Evolutionary conservation across 345 rosid genomes (phyloP), one percentile per base, ranked within the genome.

Genomic region (Salix suchowensis): DNA sequence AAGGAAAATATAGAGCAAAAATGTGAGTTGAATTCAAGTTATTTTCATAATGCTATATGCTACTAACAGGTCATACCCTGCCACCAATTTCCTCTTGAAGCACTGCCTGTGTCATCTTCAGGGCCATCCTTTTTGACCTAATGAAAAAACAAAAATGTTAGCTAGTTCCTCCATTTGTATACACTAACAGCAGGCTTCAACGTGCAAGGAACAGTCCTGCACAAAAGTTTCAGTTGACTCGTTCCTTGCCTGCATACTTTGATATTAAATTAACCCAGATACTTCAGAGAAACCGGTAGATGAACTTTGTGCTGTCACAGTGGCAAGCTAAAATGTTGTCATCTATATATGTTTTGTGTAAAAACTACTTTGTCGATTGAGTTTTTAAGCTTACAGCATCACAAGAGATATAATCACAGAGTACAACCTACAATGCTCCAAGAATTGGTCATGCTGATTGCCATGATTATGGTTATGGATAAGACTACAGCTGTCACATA

Each of bases 61-160:
- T 11, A 7, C 24, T 23, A 14, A 21, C 50, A 13, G 54, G 54
- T 2, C 79, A 80, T 87, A 91, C 98, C 98, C 88, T 92, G 88
- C 98, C 98, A 94, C 98, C 98, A 94, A 68, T 94, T 91, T 78
- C 97, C 98, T 81, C 97, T 91, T 14, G 93, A 89, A 70, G 96
- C 97, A 75, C 84, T 83, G 71, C 88, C 97, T 0, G 95, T 74
- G 67, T 94, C 97, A 83, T 94, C 98, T 82, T 89, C 94, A 9
- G 85, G 82, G 12, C 87, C 86, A 13, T 92, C 97, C 75, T 86
- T 88, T 85, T 87, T 89, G 65, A 77, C 68, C 96, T 92, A 78
- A 55, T 84, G 73, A 67, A 10, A 8, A 14, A 66, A 73, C 14
- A 66, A 8, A 72, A 10, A 24, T 36, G 21, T 71, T 26, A 71